A percentile compares a stretch with the other conserved stretches of the same genome.
phyloP scores from a whole-genome alignment of 2,329 filamentous ascomycete species.

The Colletotrichum lini region DNA sequence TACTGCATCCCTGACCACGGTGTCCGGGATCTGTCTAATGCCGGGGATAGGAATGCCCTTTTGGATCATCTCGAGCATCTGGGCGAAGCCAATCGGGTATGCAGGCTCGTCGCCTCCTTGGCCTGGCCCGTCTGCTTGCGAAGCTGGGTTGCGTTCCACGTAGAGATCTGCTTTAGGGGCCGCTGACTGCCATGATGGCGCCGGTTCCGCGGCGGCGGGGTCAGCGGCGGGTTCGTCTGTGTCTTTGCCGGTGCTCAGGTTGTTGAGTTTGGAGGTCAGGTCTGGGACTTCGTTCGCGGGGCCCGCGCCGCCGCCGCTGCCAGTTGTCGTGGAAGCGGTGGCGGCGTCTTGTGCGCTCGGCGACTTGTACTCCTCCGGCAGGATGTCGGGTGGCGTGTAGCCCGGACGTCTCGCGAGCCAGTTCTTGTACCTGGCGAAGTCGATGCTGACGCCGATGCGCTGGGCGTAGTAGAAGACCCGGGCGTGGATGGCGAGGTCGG shows the following conservation, averaged over 20 bases:
- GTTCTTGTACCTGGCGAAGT: slow-evolving; percentile 77
- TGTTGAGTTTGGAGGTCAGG: slow-evolving; percentile 32
- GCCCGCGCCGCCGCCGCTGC: slow-evolving; percentile 6
- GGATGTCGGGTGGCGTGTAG: slow-evolving; percentile 53
- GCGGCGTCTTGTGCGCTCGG: slow-evolving; percentile 2
- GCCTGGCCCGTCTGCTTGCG: slow-evolving; percentile 42
- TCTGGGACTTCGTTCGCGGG: slow-evolving; percentile 32
- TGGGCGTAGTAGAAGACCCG: slow-evolving; percentile 77
- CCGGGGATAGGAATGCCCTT: slow-evolving; percentile 87
- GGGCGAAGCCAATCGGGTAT: slow-evolving; percentile 87
- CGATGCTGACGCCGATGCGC: slow-evolving; percentile 66
- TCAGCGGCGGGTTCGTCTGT: slow-evolving; percentile 1
- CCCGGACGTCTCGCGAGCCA: slow-evolving; percentile 66
- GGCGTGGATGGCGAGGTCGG: slow-evolving; percentile 74
- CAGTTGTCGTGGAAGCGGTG: slow-evolving; percentile 24
- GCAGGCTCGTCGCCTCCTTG: slow-evolving; percentile 68
- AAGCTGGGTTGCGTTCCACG: slow-evolving; percentile 55
- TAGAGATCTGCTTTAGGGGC: slow-evolving; percentile 64
- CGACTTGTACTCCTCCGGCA: slow-evolving; percentile 52
- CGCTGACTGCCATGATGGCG: slow-evolving; percentile 63
- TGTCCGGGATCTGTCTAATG: slow-evolving; percentile 88
- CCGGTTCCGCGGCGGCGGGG: slow-evolving; percentile 25
- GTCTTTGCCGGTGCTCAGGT: slow-evolving; percentile 23
- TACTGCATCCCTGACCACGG: slow-evolving; percentile 79
- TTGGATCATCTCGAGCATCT: slow-evolving; percentile 88